phyloP scores from a whole-genome alignment of 805 yeast genomes.

The Candida boidinii region DNA sequence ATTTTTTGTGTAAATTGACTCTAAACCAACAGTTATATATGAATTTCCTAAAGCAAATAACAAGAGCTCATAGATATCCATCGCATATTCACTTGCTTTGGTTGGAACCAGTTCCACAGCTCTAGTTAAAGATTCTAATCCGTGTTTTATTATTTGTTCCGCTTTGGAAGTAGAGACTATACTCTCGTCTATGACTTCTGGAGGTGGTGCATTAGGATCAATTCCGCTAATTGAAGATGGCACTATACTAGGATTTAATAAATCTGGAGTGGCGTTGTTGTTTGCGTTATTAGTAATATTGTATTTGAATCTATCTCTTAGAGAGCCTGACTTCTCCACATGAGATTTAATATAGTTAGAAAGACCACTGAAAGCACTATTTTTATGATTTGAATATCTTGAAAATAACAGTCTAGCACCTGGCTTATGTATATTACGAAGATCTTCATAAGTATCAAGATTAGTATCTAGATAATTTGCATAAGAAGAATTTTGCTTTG shows the following conservation, averaged over 20 bases:
- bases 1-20: constrained; percentile 42
- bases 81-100: constrained; percentile 51
- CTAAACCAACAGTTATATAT: constrained; percentile 69
- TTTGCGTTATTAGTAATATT: constrained; percentile 5
- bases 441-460: neutral
- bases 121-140: constrained; percentile 73
- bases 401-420: constrained; percentile 1
- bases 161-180: constrained; percentile 34
- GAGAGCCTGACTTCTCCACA: constrained; percentile 33
- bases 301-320: constrained; percentile 17
- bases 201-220: too few relatives aligned
- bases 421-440: neutral
- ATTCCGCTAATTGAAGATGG: too few relatives aligned
- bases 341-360: constrained; percentile 45
- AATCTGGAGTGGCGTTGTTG: constrained; percentile 4
- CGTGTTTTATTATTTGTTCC: constrained; percentile 57
- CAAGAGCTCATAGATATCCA: constrained; percentile 59
- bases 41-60: constrained; percentile 63
- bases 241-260: too few relatives aligned
- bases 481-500: too few relatives aligned
- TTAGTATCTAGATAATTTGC: neutral
- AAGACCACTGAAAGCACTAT: constrained; percentile 21
- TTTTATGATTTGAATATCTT: neutral
- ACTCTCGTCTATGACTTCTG: too few relatives aligned
- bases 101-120: constrained; percentile 63